Evolutionary conservation across 1,284 basidiomycete species (phyloP).

Genomic region (Pyrrhoderma noxium): DNA sequence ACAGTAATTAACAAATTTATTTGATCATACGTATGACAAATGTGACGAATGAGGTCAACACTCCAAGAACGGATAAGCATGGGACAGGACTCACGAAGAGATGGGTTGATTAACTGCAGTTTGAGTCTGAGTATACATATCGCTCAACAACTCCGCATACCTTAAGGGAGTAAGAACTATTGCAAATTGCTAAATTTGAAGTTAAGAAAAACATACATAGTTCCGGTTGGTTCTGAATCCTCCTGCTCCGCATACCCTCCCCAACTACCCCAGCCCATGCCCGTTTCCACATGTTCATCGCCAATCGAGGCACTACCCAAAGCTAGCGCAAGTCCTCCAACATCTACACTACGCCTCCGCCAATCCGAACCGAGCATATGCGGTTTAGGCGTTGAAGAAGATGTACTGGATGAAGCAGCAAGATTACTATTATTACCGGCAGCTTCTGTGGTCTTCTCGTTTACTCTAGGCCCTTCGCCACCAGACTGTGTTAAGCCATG

Average conservation of each 20-base stretch:
- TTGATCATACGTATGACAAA: too few relatives aligned
- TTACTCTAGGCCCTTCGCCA: too few relatives aligned
- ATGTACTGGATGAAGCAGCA: too few relatives aligned
- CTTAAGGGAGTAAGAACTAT: conserved; percentile 20
- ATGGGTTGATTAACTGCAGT: conserved; percentile 56
- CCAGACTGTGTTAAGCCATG: too few relatives aligned
- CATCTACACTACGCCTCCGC: conserved; percentile 72
- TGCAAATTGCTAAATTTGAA: conserved; percentile 12
- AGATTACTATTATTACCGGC: too few relatives aligned
- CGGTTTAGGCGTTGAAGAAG: too few relatives aligned
- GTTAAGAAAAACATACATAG: conserved; percentile 39
- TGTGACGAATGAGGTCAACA: conserved; percentile 24
- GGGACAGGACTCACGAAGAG: conserved; percentile 35
- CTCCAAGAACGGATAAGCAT: neutral
- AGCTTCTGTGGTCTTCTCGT: too few relatives aligned
- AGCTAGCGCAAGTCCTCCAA: conserved; percentile 76
- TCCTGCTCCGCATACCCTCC: conserved; percentile 22
- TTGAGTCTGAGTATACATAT: conserved; percentile 76
- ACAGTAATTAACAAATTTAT: conserved; percentile 25
- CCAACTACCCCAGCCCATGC: conserved; percentile 70
- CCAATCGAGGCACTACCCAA: conserved; percentile 40
- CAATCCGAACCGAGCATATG: neutral
- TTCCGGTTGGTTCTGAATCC: conserved; percentile 41
- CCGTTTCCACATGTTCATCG: conserved; percentile 35
- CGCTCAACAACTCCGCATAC: conserved; percentile 73